Evolutionary conservation across 2,329 filamentous ascomycete genomes (phyloP), one percentile per base, ranked within the genome.

Genomic region (Trichoderma pleuroti): DNA sequence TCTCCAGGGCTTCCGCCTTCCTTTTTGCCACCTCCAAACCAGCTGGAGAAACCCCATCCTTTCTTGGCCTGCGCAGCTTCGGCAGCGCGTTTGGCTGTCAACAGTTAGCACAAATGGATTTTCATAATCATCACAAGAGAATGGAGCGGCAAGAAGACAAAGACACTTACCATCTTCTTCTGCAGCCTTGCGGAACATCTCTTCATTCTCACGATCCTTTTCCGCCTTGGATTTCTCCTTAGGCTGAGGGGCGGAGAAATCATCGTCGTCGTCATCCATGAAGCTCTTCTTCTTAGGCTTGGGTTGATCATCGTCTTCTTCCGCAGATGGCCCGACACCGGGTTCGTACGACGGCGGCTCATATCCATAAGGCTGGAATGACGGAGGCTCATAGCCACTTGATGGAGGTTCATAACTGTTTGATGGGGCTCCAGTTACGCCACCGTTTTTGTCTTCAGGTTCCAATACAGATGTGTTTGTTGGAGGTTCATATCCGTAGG

Each of bases 121-220:
- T 3, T 57, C 16, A 18, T n/a, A n/a, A 10, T 46, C 42, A 30
- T 56, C 9, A 12, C 2, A 36, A 39, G 26, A 5, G 16, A 52
- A 24, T 5, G 26, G 28, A 34, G 10, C 5, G 8, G 49, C 5
- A 26, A 18, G 9, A 34, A 28, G 24, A 26, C 4, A 54, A 67
- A 66, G 9, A 42, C 24, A 18, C 87, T 86, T 80, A 90, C 88
- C 88, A 81, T 91, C 90, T 80, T 90, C 89, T 76, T 92, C 94
- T 0, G 93, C 95, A 30, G 93, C 93, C 79, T 91, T 93, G 69
- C 90, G 88, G 84, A 98, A 93, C 79, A 93, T 90, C 76, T 97
- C 94, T 70, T 93, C 91, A 61, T 94, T 94, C 79, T 93, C 92
- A 28, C 88, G 87, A 76, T 97, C 93, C 76, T 89, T 91, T 14